phyloP scores from a whole-genome alignment of 371 early-diverging fungal species.

The Phascolomyces articulosus region DNA sequence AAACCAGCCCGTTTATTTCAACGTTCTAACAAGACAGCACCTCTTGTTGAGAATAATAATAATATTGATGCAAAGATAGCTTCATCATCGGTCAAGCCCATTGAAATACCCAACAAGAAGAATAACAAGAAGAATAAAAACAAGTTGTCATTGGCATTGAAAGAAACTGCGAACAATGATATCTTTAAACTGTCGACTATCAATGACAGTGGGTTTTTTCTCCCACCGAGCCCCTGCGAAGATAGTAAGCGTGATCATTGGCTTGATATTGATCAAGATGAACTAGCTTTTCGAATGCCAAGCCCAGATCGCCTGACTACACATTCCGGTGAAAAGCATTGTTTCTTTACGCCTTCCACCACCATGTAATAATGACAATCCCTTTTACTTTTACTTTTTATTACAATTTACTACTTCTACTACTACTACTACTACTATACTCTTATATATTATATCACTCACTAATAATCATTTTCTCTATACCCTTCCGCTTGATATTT shows the following conservation, averaged over 20 bases:
- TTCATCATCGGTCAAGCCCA: background rate
- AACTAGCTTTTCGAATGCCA: conserved; percentile 34
- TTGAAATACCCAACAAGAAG: background rate
- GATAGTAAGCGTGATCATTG: conserved; percentile 32
- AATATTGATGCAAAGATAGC: no score
- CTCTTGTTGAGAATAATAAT: background rate
- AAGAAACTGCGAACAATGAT: conserved; percentile 28
- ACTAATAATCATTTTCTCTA: background rate
- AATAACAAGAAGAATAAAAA: conserved; percentile 3
- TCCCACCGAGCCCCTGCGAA: conserved; percentile 43
- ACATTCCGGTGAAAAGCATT: conserved; percentile 18
- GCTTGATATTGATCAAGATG: conserved; percentile 25
- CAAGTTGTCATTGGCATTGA: conserved; percentile 20
- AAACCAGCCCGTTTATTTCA: conserved; percentile 8
- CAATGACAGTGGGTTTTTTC: conserved; percentile 39
- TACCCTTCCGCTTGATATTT: background rate
- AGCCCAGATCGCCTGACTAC: conserved; percentile 38
- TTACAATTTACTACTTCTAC: no score
- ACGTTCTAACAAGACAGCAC: conserved; percentile 20
- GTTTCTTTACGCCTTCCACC: conserved; percentile 40
- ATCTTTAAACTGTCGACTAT: conserved; percentile 46
- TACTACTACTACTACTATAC: no score
- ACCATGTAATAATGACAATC: conserved; percentile 6
- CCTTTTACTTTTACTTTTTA: background rate
- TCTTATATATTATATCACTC: background rate